Evolutionary conservation across 2,329 filamentous ascomycete genomes (phyloP), one percentile per base, ranked within the genome.

Genomic region (Pyricularia sp.): DNA sequence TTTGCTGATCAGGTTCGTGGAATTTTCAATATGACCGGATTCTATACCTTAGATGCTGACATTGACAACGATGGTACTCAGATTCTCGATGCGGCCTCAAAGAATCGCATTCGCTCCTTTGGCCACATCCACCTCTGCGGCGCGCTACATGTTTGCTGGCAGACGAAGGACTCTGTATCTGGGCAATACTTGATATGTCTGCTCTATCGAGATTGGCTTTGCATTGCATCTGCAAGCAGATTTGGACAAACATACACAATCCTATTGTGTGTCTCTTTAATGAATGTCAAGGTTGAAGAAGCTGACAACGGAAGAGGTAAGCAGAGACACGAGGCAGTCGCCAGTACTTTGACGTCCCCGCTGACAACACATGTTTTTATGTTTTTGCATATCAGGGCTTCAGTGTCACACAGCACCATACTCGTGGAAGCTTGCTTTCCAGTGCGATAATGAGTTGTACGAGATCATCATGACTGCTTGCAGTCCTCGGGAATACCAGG

Each of bases 381-480:
- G 19, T 2, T 8, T 49, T 19, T n/a, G 16, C 16, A 24, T 61
- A 60, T 10, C 67, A 96, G 92, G 91, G 0, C 74, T 97, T 8
- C 91, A 93, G 79, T 97, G 92, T 71, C 88, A 94, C 68, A 90
- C 89, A 3, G 90, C 90, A 0, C 87, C 90, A 0, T 90, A 90
- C 73, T 94, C 92, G 1, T 97, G 93, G 93, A 99, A 97, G 73
- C 71, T 97, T 12, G 81, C 91, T 2, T 97, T 97, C 71, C 88
- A 94, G 72, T 84, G 85, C 68, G 82, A 88, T 65, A 84, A 89
- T 68, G 86, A 89, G 66, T 79, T 93, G 64, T 93, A 90, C 72
- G 93, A 97, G 75, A 76, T 96, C 19, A 86, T 97, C 55, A 81
- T 96, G 77, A 96, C 89, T 68, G 93, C 92, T 44, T 96, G 92